Percentiles rank a stretch among this genome's conserved stretches.
Conservation (phyloP, 371 early-diverging fungal genomes). For the Paraphysoderma sedebokerense region DNA sequence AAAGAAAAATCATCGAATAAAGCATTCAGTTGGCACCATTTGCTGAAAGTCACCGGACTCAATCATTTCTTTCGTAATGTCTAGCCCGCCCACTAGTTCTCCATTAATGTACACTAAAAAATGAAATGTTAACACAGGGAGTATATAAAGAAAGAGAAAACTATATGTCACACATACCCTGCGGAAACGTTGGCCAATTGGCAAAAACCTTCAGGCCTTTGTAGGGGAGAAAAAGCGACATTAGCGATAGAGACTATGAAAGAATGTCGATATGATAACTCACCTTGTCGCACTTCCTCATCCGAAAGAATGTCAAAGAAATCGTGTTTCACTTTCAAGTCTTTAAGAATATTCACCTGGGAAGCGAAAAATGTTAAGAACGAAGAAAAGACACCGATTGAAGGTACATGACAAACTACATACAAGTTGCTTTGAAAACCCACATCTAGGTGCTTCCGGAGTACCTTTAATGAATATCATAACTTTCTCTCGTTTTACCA, state of each 20-base stretch:
- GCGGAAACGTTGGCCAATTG: slow-evolving; percentile 74
- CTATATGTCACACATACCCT: slow-evolving; percentile 11
- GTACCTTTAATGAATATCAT: slow-evolving; percentile 95
- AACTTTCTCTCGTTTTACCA: slow-evolving; percentile 44
- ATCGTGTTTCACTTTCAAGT: slow-evolving; percentile 49
- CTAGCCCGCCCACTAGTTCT: slow-evolving; percentile 86
- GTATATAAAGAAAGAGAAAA: background rate
- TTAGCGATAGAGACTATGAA: background rate
- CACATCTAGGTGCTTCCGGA: slow-evolving; percentile 65
- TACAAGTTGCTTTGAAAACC: slow-evolving; percentile 60
- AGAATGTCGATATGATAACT: background rate
- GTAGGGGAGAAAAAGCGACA: background rate
- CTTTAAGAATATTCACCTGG: slow-evolving; percentile 36
- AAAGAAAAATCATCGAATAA: background rate
- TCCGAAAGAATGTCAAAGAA: slow-evolving; percentile 74
- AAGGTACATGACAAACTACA: background rate
- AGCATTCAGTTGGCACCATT: background rate
- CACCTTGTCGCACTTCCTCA: slow-evolving; percentile 72
- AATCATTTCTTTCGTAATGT: slow-evolving; percentile 79
- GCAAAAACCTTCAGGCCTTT: slow-evolving; percentile 35
- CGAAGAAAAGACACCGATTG: background rate
- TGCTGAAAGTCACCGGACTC: slow-evolving; percentile 19
- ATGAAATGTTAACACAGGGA: too few relatives aligned
- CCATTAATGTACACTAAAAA: slow-evolving; percentile 73
- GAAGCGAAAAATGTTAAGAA: background rate